Percentiles rank a stretch among this genome's conserved stretches.
Evolutionary conservation across 140 eudicot species (phyloP).

Genomic region (Flaveria floridana): DNA sequence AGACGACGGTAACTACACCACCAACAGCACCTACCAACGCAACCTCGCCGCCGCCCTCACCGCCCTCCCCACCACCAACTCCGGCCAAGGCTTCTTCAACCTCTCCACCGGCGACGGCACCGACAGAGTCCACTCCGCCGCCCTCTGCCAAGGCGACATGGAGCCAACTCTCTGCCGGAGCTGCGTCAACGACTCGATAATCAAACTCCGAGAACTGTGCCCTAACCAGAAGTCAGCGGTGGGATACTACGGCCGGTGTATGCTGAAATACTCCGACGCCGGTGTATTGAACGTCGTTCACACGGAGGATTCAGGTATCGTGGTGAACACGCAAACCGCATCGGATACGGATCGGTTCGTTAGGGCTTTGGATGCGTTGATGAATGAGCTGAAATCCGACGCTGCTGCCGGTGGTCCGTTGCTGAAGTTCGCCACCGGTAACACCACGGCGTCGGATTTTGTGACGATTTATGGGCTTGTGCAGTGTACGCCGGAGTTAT

Average conservation of each 20-base stretch:
- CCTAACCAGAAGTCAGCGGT: constrained; percentile 10
- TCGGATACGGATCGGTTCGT: constrained; percentile 2
- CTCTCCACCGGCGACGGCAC: background rate
- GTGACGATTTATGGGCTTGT: constrained; percentile 7
- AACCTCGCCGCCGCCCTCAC: background rate
- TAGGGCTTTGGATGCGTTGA: background rate
- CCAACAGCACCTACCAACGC: background rate
- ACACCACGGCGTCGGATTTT: background rate
- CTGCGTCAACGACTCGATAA: constrained; percentile 15
- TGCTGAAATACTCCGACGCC: constrained; percentile 13
- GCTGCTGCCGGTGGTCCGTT: constrained; percentile 21
- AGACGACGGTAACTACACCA: background rate
- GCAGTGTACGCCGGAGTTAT: background rate
- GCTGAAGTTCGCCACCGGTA: constrained; percentile 31
- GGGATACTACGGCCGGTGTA: constrained; percentile 14
- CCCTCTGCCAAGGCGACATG: constrained; percentile 20
- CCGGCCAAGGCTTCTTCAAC: background rate
- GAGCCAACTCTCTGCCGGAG: background rate
- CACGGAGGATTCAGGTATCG: background rate
- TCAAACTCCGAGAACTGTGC: constrained; percentile 1
- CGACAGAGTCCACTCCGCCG: constrained; percentile 12
- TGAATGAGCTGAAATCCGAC: constrained; percentile 12
- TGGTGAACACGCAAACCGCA: background rate
- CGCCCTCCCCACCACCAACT: constrained; percentile 18
- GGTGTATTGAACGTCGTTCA: background rate